phyloP scores from a whole-genome alignment of 2,329 filamentous ascomycete species.

The Taxawa tesnikishii region DNA sequence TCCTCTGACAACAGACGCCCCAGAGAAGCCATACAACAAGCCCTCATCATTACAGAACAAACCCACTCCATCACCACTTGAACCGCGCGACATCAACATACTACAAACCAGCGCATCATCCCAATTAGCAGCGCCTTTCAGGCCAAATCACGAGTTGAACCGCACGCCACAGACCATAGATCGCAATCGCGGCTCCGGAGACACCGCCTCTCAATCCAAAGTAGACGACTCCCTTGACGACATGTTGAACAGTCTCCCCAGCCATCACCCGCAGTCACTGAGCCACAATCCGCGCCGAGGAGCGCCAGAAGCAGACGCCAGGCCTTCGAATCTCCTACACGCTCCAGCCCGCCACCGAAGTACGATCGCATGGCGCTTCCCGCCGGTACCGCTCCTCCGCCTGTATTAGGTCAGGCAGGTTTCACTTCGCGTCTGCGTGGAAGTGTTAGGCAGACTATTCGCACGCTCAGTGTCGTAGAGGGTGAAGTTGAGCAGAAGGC shows the following conservation, averaged over 20 bases:
- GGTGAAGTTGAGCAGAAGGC: too few relatives aligned
- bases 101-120: not conserved
- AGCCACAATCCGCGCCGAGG: conserved; percentile 2
- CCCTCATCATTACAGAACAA: too few relatives aligned
- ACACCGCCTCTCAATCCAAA: not conserved
- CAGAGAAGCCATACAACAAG: not conserved
- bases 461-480: too few relatives aligned
- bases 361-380: conserved; percentile 7
- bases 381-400: conserved; percentile 1
- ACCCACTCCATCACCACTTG: conserved; percentile 4
- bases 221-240: conserved; percentile 3
- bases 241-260: conserved; percentile 2
- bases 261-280: conserved; percentile 2
- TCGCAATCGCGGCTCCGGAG: not conserved
- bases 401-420: too few relatives aligned
- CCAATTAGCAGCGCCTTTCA: not conserved
- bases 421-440: too few relatives aligned
- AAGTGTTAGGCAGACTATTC: too few relatives aligned
- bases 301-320: not conserved
- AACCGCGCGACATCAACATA: conserved; percentile 5
- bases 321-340: not conserved
- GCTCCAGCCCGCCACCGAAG: not conserved
- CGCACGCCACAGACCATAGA: not conserved
- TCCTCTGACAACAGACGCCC: conserved; percentile 3
- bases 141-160: not conserved